Evolutionary conservation across 2,329 filamentous ascomycete species (phyloP).

Genomic region (Aspergillus japonicus): DNA sequence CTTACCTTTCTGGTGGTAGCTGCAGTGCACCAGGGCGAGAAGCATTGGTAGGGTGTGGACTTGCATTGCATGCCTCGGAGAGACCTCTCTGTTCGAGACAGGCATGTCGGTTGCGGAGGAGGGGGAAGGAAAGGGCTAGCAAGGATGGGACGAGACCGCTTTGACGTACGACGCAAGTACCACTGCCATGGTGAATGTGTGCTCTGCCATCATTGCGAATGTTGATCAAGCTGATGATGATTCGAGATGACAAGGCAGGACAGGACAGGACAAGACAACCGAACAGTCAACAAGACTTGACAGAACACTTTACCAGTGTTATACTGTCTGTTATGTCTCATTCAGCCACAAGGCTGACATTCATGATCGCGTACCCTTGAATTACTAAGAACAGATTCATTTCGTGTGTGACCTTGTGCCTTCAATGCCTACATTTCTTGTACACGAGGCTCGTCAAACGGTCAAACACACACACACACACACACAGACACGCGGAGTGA

Average conservation of each 20-base stretch:
- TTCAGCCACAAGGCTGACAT: slow-evolving; percentile 8
- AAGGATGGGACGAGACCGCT: not conserved
- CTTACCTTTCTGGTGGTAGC: not conserved
- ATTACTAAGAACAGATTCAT: not conserved
- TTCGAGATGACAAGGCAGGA: not conserved
- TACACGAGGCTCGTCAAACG: slow-evolving; percentile 8
- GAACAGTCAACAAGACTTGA: not conserved
- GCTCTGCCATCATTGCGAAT: not conserved
- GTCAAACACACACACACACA: not conserved
- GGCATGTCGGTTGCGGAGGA: not conserved
- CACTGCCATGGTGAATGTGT: not conserved
- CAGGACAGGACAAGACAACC: slow-evolving; percentile 7
- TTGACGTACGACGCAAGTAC: slow-evolving; percentile 3
- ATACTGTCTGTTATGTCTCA: not conserved
- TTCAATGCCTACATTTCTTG: not conserved
- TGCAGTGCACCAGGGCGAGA: not conserved
- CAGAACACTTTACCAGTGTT: not conserved
- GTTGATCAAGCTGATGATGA: not conserved
- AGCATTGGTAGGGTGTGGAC: not conserved
- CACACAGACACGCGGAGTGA: not conserved
- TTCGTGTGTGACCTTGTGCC: not conserved
- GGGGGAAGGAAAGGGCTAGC: not conserved
- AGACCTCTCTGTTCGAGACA: slow-evolving; percentile 3
- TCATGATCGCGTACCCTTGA: slow-evolving; percentile 1
- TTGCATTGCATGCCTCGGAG: slow-evolving; percentile 2